A percentile compares a stretch with the other conserved stretches of the same genome.
Conservation (phyloP, 2,329 filamentous ascomycete genomes). For the Annulohypoxylon truncatum region DNA sequence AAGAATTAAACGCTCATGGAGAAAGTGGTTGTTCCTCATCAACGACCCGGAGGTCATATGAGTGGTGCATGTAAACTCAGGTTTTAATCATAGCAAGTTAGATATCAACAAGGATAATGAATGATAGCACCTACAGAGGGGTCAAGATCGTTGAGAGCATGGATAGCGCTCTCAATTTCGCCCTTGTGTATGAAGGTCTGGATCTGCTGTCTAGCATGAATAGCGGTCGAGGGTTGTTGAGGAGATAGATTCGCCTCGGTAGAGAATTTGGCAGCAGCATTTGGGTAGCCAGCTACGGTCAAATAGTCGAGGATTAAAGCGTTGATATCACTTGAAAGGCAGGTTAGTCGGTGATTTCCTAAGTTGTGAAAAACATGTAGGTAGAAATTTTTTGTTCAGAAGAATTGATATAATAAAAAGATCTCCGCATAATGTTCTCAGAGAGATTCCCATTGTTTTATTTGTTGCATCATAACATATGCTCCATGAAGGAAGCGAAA, state of each 20-base stretch:
- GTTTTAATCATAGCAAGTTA: conserved; percentile 86
- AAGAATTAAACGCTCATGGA: conserved; percentile 70
- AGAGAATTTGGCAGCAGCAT: conserved; percentile 92
- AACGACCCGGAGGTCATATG: conserved; percentile 88
- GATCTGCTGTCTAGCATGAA: conserved; percentile 83
- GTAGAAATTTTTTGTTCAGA: conserved; percentile 42
- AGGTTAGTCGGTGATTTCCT: conserved; percentile 30
- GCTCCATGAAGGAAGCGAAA: conserved; percentile 24
- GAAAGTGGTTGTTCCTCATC: conserved; percentile 86
- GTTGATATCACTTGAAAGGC: conserved; percentile 83
- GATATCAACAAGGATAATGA: conserved; percentile 7
- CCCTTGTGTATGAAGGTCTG: conserved; percentile 86
- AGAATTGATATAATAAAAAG: conserved; percentile 63
- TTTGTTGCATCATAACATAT: conserved; percentile 64
- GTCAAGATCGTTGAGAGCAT: conserved; percentile 88
- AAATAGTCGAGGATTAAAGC: conserved; percentile 96
- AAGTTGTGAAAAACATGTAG: conserved; percentile 10
- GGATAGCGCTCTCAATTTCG: conserved; percentile 85
- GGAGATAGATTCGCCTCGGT: conserved; percentile 89
- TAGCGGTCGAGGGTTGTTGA: conserved; percentile 76
- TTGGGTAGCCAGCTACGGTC: conserved; percentile 93
- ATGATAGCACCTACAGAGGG: conserved; percentile 76
- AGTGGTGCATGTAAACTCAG: conserved; percentile 98
- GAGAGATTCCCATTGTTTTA: conserved; percentile 99
- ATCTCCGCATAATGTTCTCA: conserved; percentile 93